These are phyloP conservation scores for Globisporangium cederbergense DNA, from an alignment of 352 stramenopile species.

Conservation along the genomic window DNA sequence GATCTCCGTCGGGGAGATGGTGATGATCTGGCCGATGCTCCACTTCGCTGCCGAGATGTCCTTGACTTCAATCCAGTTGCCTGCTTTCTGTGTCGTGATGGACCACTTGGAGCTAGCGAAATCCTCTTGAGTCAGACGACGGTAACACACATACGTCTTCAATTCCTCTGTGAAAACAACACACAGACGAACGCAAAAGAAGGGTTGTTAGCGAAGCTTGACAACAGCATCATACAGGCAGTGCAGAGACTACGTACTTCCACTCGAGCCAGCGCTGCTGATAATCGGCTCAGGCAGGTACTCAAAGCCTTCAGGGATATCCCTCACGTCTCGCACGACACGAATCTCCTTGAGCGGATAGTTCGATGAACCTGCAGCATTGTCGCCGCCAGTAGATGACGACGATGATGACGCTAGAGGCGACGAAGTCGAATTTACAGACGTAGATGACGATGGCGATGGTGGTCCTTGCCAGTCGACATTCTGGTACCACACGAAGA, in stretches of 20 bases:
- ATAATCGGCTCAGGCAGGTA: conserved; percentile 45
- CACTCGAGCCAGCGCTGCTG: conserved; percentile 24
- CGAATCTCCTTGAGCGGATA: conserved; percentile 78
- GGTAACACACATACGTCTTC: conserved; percentile 70
- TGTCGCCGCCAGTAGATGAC: conserved; percentile 7
- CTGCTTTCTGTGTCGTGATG: conserved; percentile 57
- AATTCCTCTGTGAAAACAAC: conserved; percentile 36
- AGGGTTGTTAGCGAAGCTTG: conserved; percentile 8
- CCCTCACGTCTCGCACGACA: conserved; percentile 61
- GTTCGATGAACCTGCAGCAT: neutral
- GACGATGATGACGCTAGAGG: conserved; percentile 17
- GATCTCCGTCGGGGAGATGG: conserved; percentile 58
- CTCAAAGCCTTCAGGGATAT: conserved; percentile 69
- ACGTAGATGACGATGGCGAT: conserved; percentile 6
- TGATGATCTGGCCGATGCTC: conserved; percentile 72
- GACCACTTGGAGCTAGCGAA: conserved; percentile 67
- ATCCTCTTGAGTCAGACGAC: conserved; percentile 61
- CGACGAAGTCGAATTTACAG: conserved; percentile 7
- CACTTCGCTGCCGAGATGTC: conserved; percentile 76
- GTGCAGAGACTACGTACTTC: conserved; percentile 25
- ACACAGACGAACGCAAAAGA: neutral
- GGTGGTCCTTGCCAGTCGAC: conserved; percentile 25
- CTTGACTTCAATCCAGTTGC: conserved; percentile 81
- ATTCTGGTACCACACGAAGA: conserved; percentile 66
- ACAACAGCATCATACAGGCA: neutral